A percentile compares a stretch with the other conserved stretches of the same genome.
Evolutionary conservation across 2,329 filamentous ascomycete genomes (phyloP).

Genomic region (Tolypocladium guangdongense): DNA sequence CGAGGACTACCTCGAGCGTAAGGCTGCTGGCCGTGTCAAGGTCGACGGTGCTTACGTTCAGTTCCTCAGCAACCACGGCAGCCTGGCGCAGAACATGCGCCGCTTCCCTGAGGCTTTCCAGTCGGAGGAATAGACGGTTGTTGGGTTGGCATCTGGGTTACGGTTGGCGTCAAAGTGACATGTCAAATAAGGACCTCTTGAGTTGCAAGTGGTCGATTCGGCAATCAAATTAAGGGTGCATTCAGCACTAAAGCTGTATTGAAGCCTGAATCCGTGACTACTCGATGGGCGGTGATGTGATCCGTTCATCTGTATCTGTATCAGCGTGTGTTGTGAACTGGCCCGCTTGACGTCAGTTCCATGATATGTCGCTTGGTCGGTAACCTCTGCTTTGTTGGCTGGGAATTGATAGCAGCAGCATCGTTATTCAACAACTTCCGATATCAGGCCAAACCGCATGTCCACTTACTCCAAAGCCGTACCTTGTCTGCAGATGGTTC

Average conservation of each 20-base stretch:
- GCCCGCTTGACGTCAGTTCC: too few species aligned
- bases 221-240: slow-evolving; percentile 19
- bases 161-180: slow-evolving; percentile 34
- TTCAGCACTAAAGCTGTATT: background rate
- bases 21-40: slow-evolving; percentile 86
- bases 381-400: too few species aligned
- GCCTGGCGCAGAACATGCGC: slow-evolving; percentile 75
- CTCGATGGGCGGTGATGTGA: background rate
- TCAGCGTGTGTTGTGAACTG: too few species aligned
- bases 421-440: background rate
- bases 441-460: background rate
- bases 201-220: slow-evolving; percentile 20
- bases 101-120: slow-evolving; percentile 90
- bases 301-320: too few species aligned
- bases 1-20: slow-evolving; percentile 94
- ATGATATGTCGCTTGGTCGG: background rate
- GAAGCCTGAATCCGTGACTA: background rate
- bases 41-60: slow-evolving; percentile 99
- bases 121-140: slow-evolving; percentile 36
- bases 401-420: too few species aligned
- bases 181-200: slow-evolving; percentile 27
- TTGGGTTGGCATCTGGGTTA: slow-evolving; percentile 27
- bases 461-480: background rate
- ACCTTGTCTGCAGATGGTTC: background rate
- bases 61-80: slow-evolving; percentile 93